Evolutionary conservation across 2,329 filamentous ascomycete species (phyloP).

Genomic region (Neonectria coccinea): DNA sequence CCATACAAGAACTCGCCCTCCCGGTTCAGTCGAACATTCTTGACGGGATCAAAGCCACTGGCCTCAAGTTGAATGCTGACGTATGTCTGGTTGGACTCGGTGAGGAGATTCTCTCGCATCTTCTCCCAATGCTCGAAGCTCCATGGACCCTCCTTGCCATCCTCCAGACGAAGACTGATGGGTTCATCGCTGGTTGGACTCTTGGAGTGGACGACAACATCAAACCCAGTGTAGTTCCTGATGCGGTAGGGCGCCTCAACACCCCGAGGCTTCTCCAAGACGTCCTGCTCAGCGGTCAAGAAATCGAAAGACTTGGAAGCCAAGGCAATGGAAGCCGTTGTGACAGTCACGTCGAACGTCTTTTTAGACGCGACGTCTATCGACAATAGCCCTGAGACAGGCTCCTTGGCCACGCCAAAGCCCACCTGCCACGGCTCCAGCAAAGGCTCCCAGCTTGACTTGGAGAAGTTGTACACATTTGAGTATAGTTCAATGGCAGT

Average conservation of each 20-base stretch:
- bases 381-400: constrained; percentile 79
- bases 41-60: constrained; percentile 92
- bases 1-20: constrained; percentile 94
- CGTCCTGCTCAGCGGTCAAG: constrained; percentile 84
- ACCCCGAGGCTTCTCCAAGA: constrained; percentile 91
- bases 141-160: constrained; percentile 94
- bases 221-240: constrained; percentile 95
- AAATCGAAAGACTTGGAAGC: constrained; percentile 94
- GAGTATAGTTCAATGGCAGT: constrained; percentile 93
- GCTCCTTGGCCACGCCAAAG: constrained; percentile 85
- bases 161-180: constrained; percentile 80
- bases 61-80: constrained; percentile 89
- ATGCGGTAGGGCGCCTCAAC: constrained; percentile 93
- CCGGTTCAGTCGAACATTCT: constrained; percentile 89
- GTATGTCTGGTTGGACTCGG: constrained; percentile 82
- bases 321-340: constrained; percentile 91
- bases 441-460: constrained; percentile 97
- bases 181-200: constrained; percentile 73
- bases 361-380: constrained; percentile 91
- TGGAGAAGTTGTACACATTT: constrained; percentile 99
- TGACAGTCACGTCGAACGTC: constrained; percentile 90
- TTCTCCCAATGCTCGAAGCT: constrained; percentile 97
- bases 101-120: constrained; percentile 91
- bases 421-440: constrained; percentile 98
- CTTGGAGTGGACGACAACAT: constrained; percentile 85